A percentile compares a stretch with the other conserved stretches of the same genome.
phyloP scores from a whole-genome alignment of 2,329 filamentous ascomycete species.

The Aspergillus fumigatiaffinis region DNA sequence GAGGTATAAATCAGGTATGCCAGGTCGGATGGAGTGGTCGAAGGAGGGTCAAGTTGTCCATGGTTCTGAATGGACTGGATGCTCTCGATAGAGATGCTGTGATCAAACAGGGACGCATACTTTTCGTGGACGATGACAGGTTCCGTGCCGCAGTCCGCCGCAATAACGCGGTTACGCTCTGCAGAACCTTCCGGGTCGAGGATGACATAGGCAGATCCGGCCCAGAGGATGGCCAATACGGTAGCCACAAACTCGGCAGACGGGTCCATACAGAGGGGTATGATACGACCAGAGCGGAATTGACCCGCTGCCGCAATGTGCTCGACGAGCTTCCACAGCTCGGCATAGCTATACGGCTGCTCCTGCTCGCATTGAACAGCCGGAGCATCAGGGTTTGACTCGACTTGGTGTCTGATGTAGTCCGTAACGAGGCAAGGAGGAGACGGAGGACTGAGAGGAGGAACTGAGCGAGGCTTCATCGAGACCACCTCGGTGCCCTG shows the following conservation, averaged over 20 bases:
- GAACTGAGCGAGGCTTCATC: neutral
- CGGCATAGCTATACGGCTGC: neutral
- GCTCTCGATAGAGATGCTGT: neutral
- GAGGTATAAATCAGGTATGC: conserved; percentile 46
- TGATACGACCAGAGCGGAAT: neutral
- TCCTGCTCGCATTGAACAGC: neutral
- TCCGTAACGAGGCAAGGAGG: neutral
- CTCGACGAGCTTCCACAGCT: neutral
- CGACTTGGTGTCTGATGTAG: neutral
- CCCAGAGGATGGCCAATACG: neutral
- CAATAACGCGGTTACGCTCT: neutral
- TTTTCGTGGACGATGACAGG: neutral
- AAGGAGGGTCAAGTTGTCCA: neutral
- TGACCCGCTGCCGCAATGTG: neutral
- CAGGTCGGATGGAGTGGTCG: conserved; percentile 50
- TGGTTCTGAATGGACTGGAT: neutral
- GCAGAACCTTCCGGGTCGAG: neutral
- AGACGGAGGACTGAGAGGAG: neutral
- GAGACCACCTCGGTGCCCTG: neutral
- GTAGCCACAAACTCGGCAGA: neutral
- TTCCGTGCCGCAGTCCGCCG: neutral
- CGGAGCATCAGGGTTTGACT: neutral
- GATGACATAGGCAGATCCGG: neutral
- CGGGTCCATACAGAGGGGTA: neutral
- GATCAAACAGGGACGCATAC: neutral